These are phyloP conservation scores for Fusarium agapanthi DNA, from an alignment of 2,329 filamentous ascomycete genomes.

Conservation along the genomic window DNA sequence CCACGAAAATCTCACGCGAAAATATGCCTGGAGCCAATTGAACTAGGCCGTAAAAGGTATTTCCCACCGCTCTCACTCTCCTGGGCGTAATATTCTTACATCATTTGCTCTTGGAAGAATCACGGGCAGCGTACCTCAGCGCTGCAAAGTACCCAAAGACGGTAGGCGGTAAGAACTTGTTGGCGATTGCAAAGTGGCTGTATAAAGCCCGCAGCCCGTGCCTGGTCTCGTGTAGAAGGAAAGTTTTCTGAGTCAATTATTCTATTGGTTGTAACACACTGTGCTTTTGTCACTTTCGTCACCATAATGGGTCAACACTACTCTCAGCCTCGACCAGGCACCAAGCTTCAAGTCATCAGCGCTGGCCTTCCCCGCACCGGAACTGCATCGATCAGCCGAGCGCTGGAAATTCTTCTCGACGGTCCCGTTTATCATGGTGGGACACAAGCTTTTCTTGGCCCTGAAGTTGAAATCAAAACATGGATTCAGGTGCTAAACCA, in stretches of 20 bases:
- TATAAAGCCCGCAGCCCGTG: not conserved
- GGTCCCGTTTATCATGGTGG: not conserved
- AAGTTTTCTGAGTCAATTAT: accelerated
- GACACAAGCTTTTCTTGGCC: not conserved
- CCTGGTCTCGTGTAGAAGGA: not conserved
- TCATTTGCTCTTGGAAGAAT: not conserved
- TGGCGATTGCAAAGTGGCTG: not conserved
- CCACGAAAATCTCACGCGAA: not conserved
- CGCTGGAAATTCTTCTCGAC: not conserved
- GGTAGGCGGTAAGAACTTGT: not conserved
- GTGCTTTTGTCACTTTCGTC: accelerated
- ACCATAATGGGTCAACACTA: not conserved
- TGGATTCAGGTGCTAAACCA: not conserved
- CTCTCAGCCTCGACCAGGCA: not conserved
- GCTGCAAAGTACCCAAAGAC: not conserved
- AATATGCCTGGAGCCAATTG: not conserved
- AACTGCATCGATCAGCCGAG: not conserved
- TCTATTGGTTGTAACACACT: not conserved
- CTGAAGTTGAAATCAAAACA: not conserved
- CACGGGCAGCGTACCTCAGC: not conserved
- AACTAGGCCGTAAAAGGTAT: not conserved
- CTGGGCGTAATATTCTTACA: not conserved
- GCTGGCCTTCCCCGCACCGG: not conserved
- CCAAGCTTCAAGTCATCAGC: not conserved
- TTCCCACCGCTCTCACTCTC: not conserved